Base-by-base conservation (phyloP, 2,329 filamentous ascomycete genomes). In the Penicillium sp. region DNA sequence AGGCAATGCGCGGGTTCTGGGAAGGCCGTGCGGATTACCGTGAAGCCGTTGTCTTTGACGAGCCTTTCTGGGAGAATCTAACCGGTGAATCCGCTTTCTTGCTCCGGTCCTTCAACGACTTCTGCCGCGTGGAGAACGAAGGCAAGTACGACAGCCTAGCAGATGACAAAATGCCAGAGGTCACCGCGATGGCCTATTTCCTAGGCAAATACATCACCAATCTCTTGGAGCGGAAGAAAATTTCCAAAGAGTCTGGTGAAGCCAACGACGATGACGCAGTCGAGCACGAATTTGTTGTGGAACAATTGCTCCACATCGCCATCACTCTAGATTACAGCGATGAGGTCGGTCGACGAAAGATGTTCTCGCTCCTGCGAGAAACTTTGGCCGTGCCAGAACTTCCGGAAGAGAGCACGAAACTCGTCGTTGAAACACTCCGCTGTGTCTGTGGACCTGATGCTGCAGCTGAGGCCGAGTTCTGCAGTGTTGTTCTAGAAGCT, bases 1-100 rank as follows among this genome's bases (percentile, higher is more conserved):
- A 97, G 69, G 94, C 94, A 1, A 97, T 99, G 92, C 88, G 85
- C 59, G 90, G 91, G 46, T 97, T 99, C 74, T 99, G 94, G 94
- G 89, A 94, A 63, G 90, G 92, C 5, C 86, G 94, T 18, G 89
- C 90, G 2, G 78, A 81, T 60, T 81, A 80, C 57, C 71, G 76
- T 7, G 76, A 79, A 50, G 72, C 71, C 1, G 63, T 82, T 54
- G 55, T 73, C 45, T 76, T 80, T 61, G 72, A 79, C 54, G 73
- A 78, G 52, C 66, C 71, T 2, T 80, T 78, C 60, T 79, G 79
- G 75, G 72, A 77, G 29, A 69, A 67, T 26, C 68, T 81, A 10
- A 79, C 87, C 1, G 89, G 92, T 2, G 92, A 97, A 71, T 89
- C 90, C 1, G 88, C 91, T 0, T 99, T 99, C 69, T 85, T 97